phyloP scores from a whole-genome alignment of 2,329 filamentous ascomycete species.

The Colletotrichum australisinense region DNA sequence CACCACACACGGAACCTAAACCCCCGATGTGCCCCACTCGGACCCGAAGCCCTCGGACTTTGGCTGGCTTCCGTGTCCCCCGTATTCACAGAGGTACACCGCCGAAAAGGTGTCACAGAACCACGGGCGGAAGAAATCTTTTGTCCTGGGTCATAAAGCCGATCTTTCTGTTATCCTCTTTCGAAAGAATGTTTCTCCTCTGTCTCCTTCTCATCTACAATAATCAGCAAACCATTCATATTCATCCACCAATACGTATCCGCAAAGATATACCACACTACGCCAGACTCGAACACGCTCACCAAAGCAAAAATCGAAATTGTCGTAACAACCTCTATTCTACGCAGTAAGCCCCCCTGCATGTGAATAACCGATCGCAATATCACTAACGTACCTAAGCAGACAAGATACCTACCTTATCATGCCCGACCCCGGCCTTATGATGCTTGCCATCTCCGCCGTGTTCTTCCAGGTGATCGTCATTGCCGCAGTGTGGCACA shows the following conservation, averaged over 20 bases:
- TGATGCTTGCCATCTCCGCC: no score
- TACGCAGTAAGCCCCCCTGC: no score
- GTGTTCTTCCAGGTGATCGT: no score
- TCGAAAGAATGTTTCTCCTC: background rate
- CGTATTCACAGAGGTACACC: background rate
- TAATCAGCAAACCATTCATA: background rate
- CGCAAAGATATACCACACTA: background rate
- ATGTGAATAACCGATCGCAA: no score
- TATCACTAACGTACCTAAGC: no score
- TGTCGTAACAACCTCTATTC: no score
- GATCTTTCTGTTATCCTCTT: background rate
- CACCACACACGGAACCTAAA: background rate
- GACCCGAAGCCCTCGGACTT: background rate
- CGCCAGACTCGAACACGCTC: background rate
- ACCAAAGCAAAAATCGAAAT: background rate
- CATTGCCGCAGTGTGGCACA: no score
- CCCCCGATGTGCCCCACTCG: background rate
- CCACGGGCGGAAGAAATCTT: background rate
- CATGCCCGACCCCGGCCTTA: no score
- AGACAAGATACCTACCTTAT: no score
- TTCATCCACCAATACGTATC: no score
- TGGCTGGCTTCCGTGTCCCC: background rate
- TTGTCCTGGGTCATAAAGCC: background rate
- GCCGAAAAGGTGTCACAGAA: background rate
- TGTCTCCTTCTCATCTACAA: no score